Conservation (phyloP, 345 rosid genomes). For the Balakata baccata region DNA sequence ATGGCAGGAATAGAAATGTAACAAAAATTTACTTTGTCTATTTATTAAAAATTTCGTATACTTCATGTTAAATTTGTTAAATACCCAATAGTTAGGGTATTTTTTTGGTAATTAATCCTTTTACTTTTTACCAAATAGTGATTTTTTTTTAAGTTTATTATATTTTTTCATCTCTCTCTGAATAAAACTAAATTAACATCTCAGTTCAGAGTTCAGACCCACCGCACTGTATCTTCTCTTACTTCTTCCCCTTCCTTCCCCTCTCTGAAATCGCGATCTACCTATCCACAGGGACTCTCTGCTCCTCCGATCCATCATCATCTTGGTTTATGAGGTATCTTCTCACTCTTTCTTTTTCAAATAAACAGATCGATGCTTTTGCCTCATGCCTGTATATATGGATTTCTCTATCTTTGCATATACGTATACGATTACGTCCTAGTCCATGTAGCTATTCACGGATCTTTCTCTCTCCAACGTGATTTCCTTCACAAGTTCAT, state of each 20-base stretch:
- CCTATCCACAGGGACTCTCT: constrained; percentile 10
- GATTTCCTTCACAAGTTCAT: not conserved
- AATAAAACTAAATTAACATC: not conserved
- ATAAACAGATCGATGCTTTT: not conserved
- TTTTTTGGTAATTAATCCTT: no score
- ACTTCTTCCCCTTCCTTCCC: not conserved
- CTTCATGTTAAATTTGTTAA: no score
- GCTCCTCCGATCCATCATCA: constrained; percentile 18
- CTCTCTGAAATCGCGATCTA: not conserved
- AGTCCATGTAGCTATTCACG: not conserved
- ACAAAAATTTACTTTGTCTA: no score
- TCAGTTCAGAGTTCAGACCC: not conserved
- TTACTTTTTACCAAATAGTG: no score
- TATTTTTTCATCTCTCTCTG: not conserved
- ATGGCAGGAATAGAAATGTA: no score
- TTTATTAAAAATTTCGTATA: no score
- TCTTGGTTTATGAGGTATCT: constrained; percentile 35
- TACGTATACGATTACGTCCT: not conserved
- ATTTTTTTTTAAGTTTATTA: no score
- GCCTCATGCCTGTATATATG: not conserved
- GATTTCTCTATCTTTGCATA: not conserved
- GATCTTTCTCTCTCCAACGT: not conserved
- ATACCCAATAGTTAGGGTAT: no score
- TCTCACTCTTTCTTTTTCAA: no score
- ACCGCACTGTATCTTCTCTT: not conserved